A percentile compares a stretch with the other conserved stretches of the same genome.
These are phyloP conservation scores for Theileria parva DNA, from an alignment of 169 alveolate genomes.

Conservation along the genomic window DNA sequence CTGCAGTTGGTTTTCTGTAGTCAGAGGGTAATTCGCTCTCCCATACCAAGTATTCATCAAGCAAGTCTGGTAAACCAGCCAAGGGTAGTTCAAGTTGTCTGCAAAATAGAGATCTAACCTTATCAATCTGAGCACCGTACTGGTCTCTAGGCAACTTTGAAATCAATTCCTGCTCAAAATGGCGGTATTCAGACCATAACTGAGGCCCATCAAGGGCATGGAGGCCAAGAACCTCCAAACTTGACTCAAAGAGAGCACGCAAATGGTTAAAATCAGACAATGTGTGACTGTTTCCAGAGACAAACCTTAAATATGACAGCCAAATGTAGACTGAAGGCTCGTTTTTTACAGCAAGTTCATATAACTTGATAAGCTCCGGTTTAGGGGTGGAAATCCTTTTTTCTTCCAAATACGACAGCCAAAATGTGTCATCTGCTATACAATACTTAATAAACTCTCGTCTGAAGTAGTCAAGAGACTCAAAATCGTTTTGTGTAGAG, in stretches of 20 bases:
- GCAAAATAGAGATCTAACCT: conserved; percentile 41
- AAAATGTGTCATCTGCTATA: conserved; percentile 57
- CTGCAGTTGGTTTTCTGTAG: conserved; percentile 27
- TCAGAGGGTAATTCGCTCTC: conserved; percentile 57
- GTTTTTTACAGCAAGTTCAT: conserved; percentile 59
- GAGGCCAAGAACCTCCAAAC: conserved; percentile 54
- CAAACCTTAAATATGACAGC: conserved; percentile 51
- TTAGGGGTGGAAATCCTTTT: conserved; percentile 30
- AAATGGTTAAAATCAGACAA: not conserved
- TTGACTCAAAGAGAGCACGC: conserved; percentile 41
- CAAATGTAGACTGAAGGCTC: conserved; percentile 67
- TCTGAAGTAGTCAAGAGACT: conserved; percentile 44
- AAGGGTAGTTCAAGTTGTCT: conserved; percentile 59
- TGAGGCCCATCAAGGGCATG: conserved; percentile 67
- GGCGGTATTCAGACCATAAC: conserved; percentile 60
- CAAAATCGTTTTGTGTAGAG: conserved; percentile 34
- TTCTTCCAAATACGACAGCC: conserved; percentile 64
- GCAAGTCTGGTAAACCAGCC: conserved; percentile 60
- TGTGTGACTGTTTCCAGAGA: conserved; percentile 4
- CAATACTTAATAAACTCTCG: conserved; percentile 57
- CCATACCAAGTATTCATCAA: conserved; percentile 69
- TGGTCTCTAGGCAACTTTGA: conserved; percentile 10
- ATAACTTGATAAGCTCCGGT: conserved; percentile 33
- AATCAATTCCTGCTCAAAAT: conserved; percentile 51
- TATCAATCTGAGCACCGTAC: conserved; percentile 38